Conservation (phyloP, 2,329 filamentous ascomycete genomes). For the Microdochium paspali region DNA sequence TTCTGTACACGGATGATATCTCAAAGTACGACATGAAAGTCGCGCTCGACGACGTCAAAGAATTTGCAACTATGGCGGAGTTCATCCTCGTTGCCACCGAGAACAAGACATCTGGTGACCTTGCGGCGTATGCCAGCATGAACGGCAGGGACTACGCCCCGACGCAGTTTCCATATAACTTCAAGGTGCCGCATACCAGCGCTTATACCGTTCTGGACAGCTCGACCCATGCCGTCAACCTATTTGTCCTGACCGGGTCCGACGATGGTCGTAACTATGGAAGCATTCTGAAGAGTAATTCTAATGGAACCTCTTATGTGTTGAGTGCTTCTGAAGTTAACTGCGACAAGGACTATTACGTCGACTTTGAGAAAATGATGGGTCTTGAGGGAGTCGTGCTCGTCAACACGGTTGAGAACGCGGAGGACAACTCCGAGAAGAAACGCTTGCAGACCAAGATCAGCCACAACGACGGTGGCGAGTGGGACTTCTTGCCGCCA, state of each 20-base stretch:
- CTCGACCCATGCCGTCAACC: slow-evolving; percentile 85
- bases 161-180: slow-evolving; percentile 78
- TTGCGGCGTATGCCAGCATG: slow-evolving; percentile 74
- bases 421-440: slow-evolving; percentile 50
- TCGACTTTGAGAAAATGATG: slow-evolving; percentile 94
- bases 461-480: slow-evolving; percentile 89
- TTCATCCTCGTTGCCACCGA: slow-evolving; percentile 85
- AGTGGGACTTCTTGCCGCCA: slow-evolving; percentile 72
- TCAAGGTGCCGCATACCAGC: slow-evolving; percentile 66
- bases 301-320: slow-evolving; percentile 92
- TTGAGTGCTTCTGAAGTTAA: slow-evolving; percentile 76
- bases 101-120: slow-evolving; percentile 55
- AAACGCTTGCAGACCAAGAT: slow-evolving; percentile 88
- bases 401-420: slow-evolving; percentile 77
- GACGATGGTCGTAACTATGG: slow-evolving; percentile 61
- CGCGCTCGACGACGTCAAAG: slow-evolving; percentile 62
- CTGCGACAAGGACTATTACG: slow-evolving; percentile 64
- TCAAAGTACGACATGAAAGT: slow-evolving; percentile 56
- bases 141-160: slow-evolving; percentile 76
- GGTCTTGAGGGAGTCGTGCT: slow-evolving; percentile 84
- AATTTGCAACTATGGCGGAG: slow-evolving; percentile 92
- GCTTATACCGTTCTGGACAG: slow-evolving; percentile 93
- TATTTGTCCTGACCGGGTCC: slow-evolving; percentile 78
- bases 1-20: slow-evolving; percentile 72
- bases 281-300: slow-evolving; percentile 94